Evolutionary conservation across 495 filamentous ascomycete genomes (phyloP).

Genomic region (Lepraria neglecta): DNA sequence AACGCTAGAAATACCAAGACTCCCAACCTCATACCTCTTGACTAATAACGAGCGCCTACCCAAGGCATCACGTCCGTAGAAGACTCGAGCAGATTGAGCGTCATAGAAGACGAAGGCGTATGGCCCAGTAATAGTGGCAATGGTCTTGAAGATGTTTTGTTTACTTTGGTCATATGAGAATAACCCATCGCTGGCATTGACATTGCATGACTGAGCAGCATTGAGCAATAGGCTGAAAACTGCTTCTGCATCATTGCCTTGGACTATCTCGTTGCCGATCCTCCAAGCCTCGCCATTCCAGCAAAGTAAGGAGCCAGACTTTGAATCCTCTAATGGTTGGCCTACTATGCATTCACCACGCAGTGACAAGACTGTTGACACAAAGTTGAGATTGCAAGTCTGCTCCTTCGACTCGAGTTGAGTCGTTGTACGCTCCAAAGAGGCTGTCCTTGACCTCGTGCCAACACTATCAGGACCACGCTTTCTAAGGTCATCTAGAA

Average conservation of each 20-base stretch:
- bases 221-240: conserved; percentile 60
- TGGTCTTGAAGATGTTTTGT: conserved; percentile 35
- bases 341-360: conserved; percentile 62
- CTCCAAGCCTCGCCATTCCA: conserved; percentile 99
- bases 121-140: conserved; percentile 69
- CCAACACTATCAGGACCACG: conserved; percentile 54
- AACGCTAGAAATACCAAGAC: conserved; percentile 68
- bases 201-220: conserved; percentile 29
- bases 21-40: conserved; percentile 39
- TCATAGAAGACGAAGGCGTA: conserved; percentile 92
- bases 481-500: conserved; percentile 39
- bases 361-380: conserved; percentile 80
- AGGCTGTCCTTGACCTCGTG: conserved; percentile 27
- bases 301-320: conserved; percentile 68
- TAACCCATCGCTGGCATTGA: not conserved
- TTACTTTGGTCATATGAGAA: not conserved
- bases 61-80: conserved; percentile 78
- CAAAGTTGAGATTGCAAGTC: conserved; percentile 49
- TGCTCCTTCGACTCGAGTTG: conserved; percentile 1
- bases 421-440: conserved; percentile 6
- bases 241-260: conserved; percentile 68
- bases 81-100: conserved; percentile 50
- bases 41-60: conserved; percentile 76
- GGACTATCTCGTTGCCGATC: conserved; percentile 47
- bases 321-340: conserved; percentile 64